Evolutionary conservation across 352 stramenopile genomes (phyloP), one percentile per base, ranked within the genome.

Genomic region (Globisporangium paroecandrum): DNA sequence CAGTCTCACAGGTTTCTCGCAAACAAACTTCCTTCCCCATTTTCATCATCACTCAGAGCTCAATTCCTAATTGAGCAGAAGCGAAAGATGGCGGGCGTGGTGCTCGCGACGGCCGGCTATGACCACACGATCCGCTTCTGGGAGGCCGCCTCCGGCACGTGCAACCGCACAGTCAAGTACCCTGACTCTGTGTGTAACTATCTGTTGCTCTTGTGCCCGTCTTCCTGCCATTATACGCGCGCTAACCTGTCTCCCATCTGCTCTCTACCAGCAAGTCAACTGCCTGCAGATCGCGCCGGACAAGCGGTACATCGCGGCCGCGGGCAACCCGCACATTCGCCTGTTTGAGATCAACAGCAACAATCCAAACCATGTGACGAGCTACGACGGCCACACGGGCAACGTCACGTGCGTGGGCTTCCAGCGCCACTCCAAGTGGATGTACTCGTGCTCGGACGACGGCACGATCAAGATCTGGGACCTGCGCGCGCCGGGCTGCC

Each of bases 111-210:
- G 12, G 97, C 93, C 43, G 97, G 97, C 12, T 99, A 99, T 74
- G 97, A 99, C 82, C 95, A 99, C 82, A 99, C 98, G 68, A 99
- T 99, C 71, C 85, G 96, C 69, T 99, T 99, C 85, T 99, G 97
- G 97, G 96, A 99, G 68, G 96, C 97, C 15, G 92, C 96, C 0
- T 98, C 88, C 15, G 96, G 97, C 34, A 97, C 95, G 25, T 99
- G 96, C 79, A 97, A 94, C 59, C 89, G 97, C 61, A 98, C 97
- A 5, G 83, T 99, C 68, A 97, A 97, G 68, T 99, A 97, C 82
- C 87, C 92, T 1, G 97, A 99, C 79, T 98, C 90, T 77, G 87
- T 95, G 73, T 6, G 79, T 25, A 47, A 4, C 46, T 74, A 66
- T 56, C 4, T 12, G 22, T 49, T 12, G 1, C 32, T 32, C 22